Evolutionary conservation across 805 yeast genomes (phyloP).

Genomic region (Wickerhamiella spandovensis): DNA sequence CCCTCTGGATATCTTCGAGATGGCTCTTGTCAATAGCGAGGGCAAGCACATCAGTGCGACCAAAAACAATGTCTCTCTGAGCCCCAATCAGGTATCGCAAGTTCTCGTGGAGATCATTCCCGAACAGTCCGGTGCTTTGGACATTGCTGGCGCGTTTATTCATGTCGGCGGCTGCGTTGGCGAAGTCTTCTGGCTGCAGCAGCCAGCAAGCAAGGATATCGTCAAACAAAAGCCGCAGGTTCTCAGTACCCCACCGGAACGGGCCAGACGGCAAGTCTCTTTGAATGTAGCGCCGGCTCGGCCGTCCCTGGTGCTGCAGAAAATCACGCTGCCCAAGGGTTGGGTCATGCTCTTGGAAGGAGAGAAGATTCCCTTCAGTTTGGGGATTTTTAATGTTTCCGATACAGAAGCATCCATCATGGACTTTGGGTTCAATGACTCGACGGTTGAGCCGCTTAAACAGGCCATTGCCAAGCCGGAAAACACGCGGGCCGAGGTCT

Average conservation of each 20-base stretch:
- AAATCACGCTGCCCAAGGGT: constrained; percentile 42
- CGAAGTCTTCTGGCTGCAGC: constrained; percentile 26
- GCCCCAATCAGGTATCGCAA: constrained; percentile 18
- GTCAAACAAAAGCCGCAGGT: neutral
- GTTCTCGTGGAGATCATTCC: constrained; percentile 22
- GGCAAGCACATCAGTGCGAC: constrained; percentile 14
- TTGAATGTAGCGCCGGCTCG: constrained; percentile 33
- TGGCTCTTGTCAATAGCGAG: constrained; percentile 17
- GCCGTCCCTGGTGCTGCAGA: constrained; percentile 44
- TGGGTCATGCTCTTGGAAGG: constrained; percentile 75
- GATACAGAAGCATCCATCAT: constrained; percentile 41
- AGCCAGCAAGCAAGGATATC: constrained; percentile 6
- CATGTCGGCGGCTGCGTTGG: constrained; percentile 37
- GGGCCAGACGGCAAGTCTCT: constrained; percentile 11
- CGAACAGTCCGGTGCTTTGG: constrained; percentile 33
- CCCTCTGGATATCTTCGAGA: constrained; percentile 42
- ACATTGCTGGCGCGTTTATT: constrained; percentile 38
- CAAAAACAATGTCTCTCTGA: constrained; percentile 17
- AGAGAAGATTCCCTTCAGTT: constrained; percentile 38
- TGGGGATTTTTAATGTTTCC: constrained; percentile 47
- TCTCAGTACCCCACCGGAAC: neutral
- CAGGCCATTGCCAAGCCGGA: constrained; percentile 36
- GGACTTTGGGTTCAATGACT: constrained; percentile 54
- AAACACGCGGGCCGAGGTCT: constrained; percentile 45
- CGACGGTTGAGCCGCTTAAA: constrained; percentile 53